Evolutionary conservation across 2,329 filamentous ascomycete genomes (phyloP), one percentile per base, ranked within the genome.

Genomic region (Diaporthe sp.): DNA sequence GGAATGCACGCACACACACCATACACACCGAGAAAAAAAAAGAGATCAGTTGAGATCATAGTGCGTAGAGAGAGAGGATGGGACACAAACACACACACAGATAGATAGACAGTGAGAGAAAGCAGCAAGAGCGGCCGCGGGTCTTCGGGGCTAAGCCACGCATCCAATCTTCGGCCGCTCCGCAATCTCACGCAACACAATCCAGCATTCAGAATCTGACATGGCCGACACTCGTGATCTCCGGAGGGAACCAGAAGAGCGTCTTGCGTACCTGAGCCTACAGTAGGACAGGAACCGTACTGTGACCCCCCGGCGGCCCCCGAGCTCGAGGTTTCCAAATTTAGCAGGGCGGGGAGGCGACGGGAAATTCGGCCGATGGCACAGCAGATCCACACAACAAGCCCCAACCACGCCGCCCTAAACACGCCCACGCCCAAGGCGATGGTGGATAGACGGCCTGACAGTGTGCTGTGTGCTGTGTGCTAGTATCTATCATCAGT

Each of bases 331-430:
- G 65, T 53, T 69, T 69, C 65, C 65, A 69, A 69, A 69, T 42
- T 55, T 69, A 69, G 65, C 65, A 69, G 34, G 46, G 65, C 49
- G 37, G 44, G 34, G 19, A 67, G 61, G 49, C 34, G 28, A 69
- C 46, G 34, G 42, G 46, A 42, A 53, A 69, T 69, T 69, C 65
- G 65, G 62, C 62, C 62, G 62, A 53, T 68, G 62, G 62, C 62
- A 68, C 62, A 68, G 62, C 62, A 68, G 62, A 39, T 68, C 62
- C 62, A 67, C 62, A 34, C 31, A 39, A 39, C 37, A 39, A 39
- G 62, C 28, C 46, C 62, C 37, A 68, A 58, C 55, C 28, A 22
- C 55, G 55, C 28, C 31, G 4, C 19, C 25, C 53, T 25, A 22
- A 37, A 17, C n/a, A 22, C 12, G 34, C 57, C 34, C n/a, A 42